Percentiles rank a stretch among this genome's conserved stretches.
These are phyloP conservation scores for Suillus alpinus DNA, from an alignment of 768 basidiomycete genomes.

Conservation along the genomic window DNA sequence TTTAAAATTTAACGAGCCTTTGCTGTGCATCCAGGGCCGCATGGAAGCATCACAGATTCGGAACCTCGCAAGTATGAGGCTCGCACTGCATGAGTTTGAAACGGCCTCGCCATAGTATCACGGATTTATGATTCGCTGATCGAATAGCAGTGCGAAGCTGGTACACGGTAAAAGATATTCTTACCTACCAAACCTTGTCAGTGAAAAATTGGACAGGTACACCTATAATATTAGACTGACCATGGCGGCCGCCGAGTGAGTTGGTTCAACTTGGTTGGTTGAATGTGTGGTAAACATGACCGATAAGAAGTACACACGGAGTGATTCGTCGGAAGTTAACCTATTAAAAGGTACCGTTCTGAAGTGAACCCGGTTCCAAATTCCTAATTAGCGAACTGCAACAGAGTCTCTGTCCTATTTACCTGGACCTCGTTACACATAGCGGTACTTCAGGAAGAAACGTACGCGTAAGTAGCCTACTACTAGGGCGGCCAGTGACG, in stretches of 20 bases:
- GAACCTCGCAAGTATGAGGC: too few species aligned
- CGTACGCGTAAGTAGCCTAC: too few species aligned
- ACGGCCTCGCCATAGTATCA: neutral
- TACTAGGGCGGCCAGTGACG: too few species aligned
- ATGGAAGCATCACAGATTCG: neutral
- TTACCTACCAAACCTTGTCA: neutral
- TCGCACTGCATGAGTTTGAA: neutral
- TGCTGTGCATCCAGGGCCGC: neutral
- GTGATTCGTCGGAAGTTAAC: too few species aligned
- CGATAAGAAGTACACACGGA: too few species aligned
- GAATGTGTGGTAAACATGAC: neutral
- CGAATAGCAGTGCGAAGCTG: neutral
- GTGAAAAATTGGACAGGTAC: neutral
- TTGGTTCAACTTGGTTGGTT: neutral
- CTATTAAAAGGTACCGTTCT: too few species aligned
- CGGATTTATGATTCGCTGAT: neutral
- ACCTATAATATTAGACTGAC: neutral
- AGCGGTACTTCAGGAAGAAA: too few species aligned
- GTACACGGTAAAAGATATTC: neutral
- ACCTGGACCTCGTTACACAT: too few species aligned
- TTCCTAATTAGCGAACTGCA: too few species aligned
- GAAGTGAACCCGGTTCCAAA: too few species aligned
- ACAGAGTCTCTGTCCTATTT: too few species aligned
- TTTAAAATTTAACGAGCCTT: neutral
- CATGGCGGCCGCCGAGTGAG: neutral